Evolutionary conservation across 345 rosid species (phyloP).

Genomic region (Gossypium sturtianum): DNA sequence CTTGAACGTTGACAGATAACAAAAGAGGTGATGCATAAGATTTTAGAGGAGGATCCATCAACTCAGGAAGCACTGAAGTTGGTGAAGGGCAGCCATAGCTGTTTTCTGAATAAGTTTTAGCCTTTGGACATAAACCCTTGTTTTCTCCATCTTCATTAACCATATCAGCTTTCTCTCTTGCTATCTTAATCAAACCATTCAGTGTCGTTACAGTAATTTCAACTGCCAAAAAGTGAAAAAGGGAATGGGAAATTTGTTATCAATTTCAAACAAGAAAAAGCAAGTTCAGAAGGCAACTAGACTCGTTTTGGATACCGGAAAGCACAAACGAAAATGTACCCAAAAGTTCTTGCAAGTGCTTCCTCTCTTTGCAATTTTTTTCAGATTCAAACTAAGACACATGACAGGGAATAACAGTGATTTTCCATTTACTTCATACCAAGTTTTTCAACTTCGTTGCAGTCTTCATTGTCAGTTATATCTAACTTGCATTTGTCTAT

Average conservation of each 20-base stretch:
- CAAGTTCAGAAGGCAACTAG: background rate
- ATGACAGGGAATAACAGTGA: background rate
- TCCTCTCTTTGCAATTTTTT: background rate
- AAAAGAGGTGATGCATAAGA: slow-evolving; percentile 30
- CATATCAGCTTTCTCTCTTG: slow-evolving; percentile 37
- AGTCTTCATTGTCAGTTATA: slow-evolving; percentile 15
- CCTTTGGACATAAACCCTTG: slow-evolving; percentile 11
- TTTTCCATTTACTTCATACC: slow-evolving; percentile 24
- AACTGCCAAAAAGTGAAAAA: slow-evolving; percentile 20
- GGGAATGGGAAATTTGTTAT: background rate
- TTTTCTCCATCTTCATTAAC: slow-evolving; percentile 38
- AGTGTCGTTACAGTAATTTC: slow-evolving; percentile 42
- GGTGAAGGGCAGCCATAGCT: slow-evolving; percentile 26
- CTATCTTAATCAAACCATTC: slow-evolving; percentile 34
- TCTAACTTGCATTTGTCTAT: slow-evolving; percentile 30
- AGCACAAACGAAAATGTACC: background rate
- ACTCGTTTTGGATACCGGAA: background rate
- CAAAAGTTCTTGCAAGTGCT: background rate
- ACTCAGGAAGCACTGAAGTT: slow-evolving; percentile 34
- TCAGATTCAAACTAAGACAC: background rate
- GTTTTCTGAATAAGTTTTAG: slow-evolving; percentile 19
- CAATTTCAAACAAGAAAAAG: background rate
- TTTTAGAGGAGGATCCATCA: slow-evolving; percentile 17
- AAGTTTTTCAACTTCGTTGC: slow-evolving; percentile 26
- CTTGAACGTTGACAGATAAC: slow-evolving; percentile 50